These are phyloP conservation scores for Lathyrus oleraceus DNA, from an alignment of 306 rosid species.

Conservation along the genomic window DNA sequence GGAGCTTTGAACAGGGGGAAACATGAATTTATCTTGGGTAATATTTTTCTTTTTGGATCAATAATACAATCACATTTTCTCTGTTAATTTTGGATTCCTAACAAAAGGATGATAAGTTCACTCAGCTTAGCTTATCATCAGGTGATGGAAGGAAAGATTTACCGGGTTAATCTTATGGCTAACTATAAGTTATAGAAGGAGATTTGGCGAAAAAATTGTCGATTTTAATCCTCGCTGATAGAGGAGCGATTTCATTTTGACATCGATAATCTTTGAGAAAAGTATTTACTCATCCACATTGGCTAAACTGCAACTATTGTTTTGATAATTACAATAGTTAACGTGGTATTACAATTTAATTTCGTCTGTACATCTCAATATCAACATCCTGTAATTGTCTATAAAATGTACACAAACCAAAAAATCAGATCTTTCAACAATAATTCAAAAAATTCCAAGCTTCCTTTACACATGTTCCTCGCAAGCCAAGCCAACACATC, in stretches of 20 bases:
- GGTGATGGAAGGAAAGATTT: no score
- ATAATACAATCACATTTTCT: no score
- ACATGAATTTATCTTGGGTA: no score
- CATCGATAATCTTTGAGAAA: background rate
- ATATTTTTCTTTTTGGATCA: no score
- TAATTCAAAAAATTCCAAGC: conserved; percentile 45
- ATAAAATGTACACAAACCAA: conserved; percentile 38
- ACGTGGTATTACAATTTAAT: conserved; percentile 25
- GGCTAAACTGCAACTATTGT: conserved; percentile 23
- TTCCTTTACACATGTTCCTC: conserved; percentile 21
- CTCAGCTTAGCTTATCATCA: no score
- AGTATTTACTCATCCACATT: background rate
- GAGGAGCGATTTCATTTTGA: background rate
- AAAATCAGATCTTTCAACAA: conserved; percentile 31
- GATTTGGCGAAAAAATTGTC: no score
- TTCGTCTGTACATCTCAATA: conserved; percentile 44
- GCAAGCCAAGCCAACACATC: conserved; percentile 36
- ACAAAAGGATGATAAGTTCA: no score
- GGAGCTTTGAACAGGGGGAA: no score
- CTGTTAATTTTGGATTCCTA: no score
- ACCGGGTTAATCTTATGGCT: no score
- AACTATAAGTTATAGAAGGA: no score
- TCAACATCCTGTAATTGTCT: conserved; percentile 12
- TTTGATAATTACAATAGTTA: conserved; percentile 32
- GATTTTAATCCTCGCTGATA: background rate